Evolutionary conservation across 1,284 basidiomycete genomes (phyloP), one percentile per base, ranked within the genome.

Genomic region (Grifola frondosa): DNA sequence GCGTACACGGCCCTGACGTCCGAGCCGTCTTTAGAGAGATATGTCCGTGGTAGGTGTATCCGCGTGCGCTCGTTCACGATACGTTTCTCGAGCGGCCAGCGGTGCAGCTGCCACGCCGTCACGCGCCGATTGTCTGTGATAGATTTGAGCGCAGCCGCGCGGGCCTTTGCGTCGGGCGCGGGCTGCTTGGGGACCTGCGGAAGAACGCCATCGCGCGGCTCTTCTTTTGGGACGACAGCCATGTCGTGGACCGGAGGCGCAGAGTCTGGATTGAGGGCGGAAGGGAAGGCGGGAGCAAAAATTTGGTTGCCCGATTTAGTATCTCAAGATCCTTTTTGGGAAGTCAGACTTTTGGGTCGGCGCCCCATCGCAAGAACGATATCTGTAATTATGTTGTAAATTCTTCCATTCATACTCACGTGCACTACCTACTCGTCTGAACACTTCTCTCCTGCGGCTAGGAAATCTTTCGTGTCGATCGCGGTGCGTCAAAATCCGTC

Each of bases 1-100:
- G 59, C 44, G 28, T 56, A 54, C 3, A 70, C 56, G 4, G 43
- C 54, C 28, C 59, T 58, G 15, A 66, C 54, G 42, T 71, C 69
- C 49, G 59, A 59, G 12, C 69, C 70, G 25, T 63, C 59, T 30
- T 54, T 56, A 20, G 61, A 60, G 37, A 66, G 60, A 50, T 71
- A 72, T 7, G 65, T 64, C 22, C 67, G 61, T 5, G 71, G 70
- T 15, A 73, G 63, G 45, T 70, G 65, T 28, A 72, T 57, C 17
- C 59, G 61, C 31, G 63, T 58, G 39, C 50, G 49, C 24, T 50
- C 43, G 16, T 52, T 40, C 17, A 58, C 48, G 22, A 56, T 21
- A 5, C 60, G 61, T 37, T 62, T 61, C 28, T 64, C 64, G 20
- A 63, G 50, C 9, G 70, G 61, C 58, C 66, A 64, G 48, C 71